Conservation (phyloP, 805 yeast species). For the Candida alai region DNA sequence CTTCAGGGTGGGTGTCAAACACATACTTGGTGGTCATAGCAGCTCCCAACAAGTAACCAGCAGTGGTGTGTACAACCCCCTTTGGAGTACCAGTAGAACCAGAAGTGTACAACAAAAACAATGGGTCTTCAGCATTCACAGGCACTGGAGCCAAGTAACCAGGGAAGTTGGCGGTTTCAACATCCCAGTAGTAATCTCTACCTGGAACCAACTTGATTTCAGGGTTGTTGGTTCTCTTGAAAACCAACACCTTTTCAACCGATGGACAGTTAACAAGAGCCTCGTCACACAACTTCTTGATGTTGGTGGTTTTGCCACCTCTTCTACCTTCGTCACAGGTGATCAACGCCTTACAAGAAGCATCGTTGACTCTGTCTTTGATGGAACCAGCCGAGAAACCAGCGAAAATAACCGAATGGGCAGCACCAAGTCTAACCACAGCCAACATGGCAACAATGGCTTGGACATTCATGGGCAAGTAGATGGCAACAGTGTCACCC, state of each 20-base stretch:
- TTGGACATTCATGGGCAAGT: slow-evolving; percentile 83
- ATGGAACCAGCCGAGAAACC: slow-evolving; percentile 75
- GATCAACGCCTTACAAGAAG: slow-evolving; percentile 65
- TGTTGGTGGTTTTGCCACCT: slow-evolving; percentile 78
- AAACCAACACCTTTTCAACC: slow-evolving; percentile 68
- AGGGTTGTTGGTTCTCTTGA: slow-evolving; percentile 65
- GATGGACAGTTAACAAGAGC: slow-evolving; percentile 64
- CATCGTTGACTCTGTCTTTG: slow-evolving; percentile 69
- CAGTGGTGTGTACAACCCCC: slow-evolving; percentile 81
- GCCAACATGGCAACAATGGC: slow-evolving; percentile 75
- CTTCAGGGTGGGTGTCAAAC: slow-evolving; percentile 73
- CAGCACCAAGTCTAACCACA: slow-evolving; percentile 75
- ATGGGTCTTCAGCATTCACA: slow-evolving; percentile 75
- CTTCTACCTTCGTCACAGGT: slow-evolving; percentile 81
- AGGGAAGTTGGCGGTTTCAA: slow-evolving; percentile 60
- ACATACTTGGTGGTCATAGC: slow-evolving; percentile 68
- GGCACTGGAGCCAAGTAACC: slow-evolving; percentile 72
- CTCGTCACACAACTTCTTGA: slow-evolving; percentile 80
- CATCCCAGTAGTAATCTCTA: slow-evolving; percentile 78
- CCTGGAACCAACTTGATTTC: slow-evolving; percentile 46
- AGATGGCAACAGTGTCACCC: slow-evolving; percentile 84
- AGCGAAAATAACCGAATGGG: slow-evolving; percentile 83
- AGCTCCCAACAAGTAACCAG: slow-evolving; percentile 74
- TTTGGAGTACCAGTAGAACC: slow-evolving; percentile 90
- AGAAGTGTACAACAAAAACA: slow-evolving; percentile 77